Evolutionary conservation across 1,284 basidiomycete species (phyloP).

Genomic region (Paramarasmius palmivorus): DNA sequence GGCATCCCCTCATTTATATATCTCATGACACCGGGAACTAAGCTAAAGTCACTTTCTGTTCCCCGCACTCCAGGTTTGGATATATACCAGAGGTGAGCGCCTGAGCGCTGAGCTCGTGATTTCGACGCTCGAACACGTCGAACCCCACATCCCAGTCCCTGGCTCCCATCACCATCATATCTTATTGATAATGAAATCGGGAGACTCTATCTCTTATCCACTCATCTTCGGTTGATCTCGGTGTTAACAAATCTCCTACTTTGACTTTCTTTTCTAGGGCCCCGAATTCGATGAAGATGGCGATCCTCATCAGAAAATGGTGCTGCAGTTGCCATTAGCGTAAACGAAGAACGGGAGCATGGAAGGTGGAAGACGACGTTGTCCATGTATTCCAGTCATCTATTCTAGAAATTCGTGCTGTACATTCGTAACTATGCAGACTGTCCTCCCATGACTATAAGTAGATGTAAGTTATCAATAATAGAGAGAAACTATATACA

Average conservation of each 20-base stretch:
- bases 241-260: conserved; percentile 2
- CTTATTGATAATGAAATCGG: not conserved
- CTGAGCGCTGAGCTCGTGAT: not conserved
- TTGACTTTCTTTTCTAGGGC: conserved; percentile 45
- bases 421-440: not conserved
- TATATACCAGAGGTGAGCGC: conserved; percentile 63
- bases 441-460: too few relatives aligned
- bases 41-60: conserved; percentile 7
- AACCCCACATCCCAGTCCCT: too few relatives aligned
- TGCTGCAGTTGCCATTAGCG: conserved; percentile 48
- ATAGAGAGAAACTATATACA: not conserved
- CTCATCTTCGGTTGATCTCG: not conserved
- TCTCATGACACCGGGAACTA: not conserved
- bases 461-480: too few relatives aligned
- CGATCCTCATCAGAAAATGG: conserved; percentile 79
- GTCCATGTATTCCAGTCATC: not conserved
- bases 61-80: conserved; percentile 53
- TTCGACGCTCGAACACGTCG: not conserved
- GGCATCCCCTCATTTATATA: not conserved
- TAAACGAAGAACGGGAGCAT: conserved; percentile 22
- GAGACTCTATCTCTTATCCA: not conserved
- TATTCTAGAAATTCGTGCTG: not conserved
- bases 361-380: conserved; percentile 18
- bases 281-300: conserved; percentile 80
- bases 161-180: too few relatives aligned